A percentile compares a stretch with the other conserved stretches of the same genome.
Evolutionary conservation across 2,329 filamentous ascomycete species (phyloP).

Genomic region (Pyrenochaeta sp.): DNA sequence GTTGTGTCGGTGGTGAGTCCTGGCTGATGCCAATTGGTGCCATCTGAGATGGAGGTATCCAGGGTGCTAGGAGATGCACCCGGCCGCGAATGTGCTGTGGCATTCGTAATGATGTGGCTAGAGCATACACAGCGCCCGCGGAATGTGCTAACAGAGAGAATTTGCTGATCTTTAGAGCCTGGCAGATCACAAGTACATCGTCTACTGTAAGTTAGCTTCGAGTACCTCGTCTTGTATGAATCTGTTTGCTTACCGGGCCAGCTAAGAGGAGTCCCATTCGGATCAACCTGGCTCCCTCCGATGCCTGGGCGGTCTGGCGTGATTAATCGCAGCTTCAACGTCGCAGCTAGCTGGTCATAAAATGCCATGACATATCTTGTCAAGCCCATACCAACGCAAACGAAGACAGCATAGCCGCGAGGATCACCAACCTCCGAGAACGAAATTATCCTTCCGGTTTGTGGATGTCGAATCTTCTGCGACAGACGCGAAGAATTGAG

Average conservation of each 20-base stretch:
- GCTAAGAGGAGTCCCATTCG: slow-evolving; percentile 84
- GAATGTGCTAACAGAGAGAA: slow-evolving; percentile 97
- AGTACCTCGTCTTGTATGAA: slow-evolving; percentile 49
- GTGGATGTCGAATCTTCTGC: slow-evolving; percentile 85
- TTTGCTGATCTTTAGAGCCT: slow-evolving; percentile 88
- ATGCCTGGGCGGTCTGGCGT: slow-evolving; percentile 94
- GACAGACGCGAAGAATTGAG: slow-evolving; percentile 83
- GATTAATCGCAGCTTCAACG: slow-evolving; percentile 86
- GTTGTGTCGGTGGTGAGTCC: slow-evolving; percentile 79
- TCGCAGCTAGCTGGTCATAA: slow-evolving; percentile 92
- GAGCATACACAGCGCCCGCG: slow-evolving; percentile 95
- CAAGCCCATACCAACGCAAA: slow-evolving; percentile 96
- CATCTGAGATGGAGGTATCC: slow-evolving; percentile 83
- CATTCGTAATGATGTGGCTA: slow-evolving; percentile 94
- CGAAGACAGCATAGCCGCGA: slow-evolving; percentile 89
- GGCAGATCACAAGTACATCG: slow-evolving; percentile 93
- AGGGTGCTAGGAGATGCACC: slow-evolving; percentile 92
- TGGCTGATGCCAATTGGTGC: slow-evolving; percentile 67
- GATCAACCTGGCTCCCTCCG: slow-evolving; percentile 86
- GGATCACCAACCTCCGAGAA: slow-evolving; percentile 97
- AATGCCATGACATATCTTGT: slow-evolving; percentile 96
- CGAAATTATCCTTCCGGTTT: slow-evolving; percentile 86
- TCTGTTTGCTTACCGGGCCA: slow-evolving; percentile 78
- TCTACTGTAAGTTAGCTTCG: slow-evolving; percentile 53
- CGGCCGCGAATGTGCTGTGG: slow-evolving; percentile 94